Evolutionary conservation across 1,284 basidiomycete genomes (phyloP), one percentile per base, ranked within the genome.

Genomic region (Trichosporon inkin): DNA sequence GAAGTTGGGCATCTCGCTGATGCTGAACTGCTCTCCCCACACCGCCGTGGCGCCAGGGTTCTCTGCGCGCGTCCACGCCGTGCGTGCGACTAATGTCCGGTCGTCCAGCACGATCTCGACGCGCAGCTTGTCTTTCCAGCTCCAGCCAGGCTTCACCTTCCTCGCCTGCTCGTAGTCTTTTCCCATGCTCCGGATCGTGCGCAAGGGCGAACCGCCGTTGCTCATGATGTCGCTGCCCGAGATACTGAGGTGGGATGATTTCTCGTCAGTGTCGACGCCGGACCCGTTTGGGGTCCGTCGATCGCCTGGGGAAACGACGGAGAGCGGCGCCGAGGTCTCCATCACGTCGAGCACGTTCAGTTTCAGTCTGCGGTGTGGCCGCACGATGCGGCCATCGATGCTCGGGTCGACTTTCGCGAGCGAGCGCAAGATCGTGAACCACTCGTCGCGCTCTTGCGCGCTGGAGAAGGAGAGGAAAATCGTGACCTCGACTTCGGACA

Each of bases 21-120:
- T 62, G 22, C 24, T 35, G 37, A 71, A 68, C 3, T 52, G 38
- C 32, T 71, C 66, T 2, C 68, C 70, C 71, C 71, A 72, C 59
- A 69, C 71, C 0, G 70, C 69, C 1, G 63, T 60, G 16, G 37
- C 47, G 0, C 39, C 56, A 0, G 53, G 53, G n/a, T 62, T 60
- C n/a, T 63, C 60, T 3, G 64, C 69, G 56, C 63, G 64, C 13
- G 59, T 57, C 64, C 65, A 70, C 14, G 64, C 63, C 6, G 70
- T 70, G 8, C 68, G 64, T 5, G 65, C 69, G 7, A 63, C 51
- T 8, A 70, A 35, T 6, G 19, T 22, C 0, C 52, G 56, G 13
- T 62, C 55, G 44, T 71, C 68, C 2, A 67, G 47, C 5, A 64
- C 49, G 6, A 71, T 52, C 53, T 70, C 70, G 1, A 68, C 57